Base-by-base conservation (phyloP, 2,329 filamentous ascomycete genomes). In the Alternaria arborescens region DNA sequence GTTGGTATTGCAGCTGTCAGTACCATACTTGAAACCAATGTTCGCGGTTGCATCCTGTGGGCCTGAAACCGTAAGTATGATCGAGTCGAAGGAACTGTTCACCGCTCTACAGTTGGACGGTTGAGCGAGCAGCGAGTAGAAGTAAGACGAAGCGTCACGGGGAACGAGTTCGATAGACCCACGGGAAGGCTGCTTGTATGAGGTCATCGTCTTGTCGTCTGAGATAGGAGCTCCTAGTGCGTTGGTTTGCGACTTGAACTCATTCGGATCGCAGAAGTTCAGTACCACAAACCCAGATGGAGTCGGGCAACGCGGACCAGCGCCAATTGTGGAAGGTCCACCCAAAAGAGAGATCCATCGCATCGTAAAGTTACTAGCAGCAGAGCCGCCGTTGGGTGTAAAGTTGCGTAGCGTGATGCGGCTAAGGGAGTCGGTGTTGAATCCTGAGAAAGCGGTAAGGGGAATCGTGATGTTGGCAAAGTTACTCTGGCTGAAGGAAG, bases 321-420 rank as follows among this genome's bases (percentile, higher is more conserved):
- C 16, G 18, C 32, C 32, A 7, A 55, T 48, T 0, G 41, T 40
- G 6, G 53, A 18, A 47, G 53, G 43, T 4, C 58, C 58, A 4
- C 58, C 58, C 8, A 57, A 16, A 24, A 60, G 58, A 4, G 58
- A 60, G 5, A 60, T 41, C 58, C 58, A 60, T 34, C 53, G 26
- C 41, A 60, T 14, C 0, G 58, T 60, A 26, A 60, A 60, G 32
- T 57, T 60, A 26, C 34, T 52, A 2, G 58, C 53, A 16, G 58
- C 18, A 10, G 58, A 60, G 30, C 58, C 47, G 6, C 58, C 58
- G 2, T 41, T 57, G 8, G 58, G 58, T 26, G 41, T 42, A 8
- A 60, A 60, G 53, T 60, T 60, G 6, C 58, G 53, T 42, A 60
- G 26, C 2, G 58, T 60, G 10, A 60, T 60, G 4, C 58, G 58